phyloP scores from a whole-genome alignment of 139 green algal genomes.

The Picochlorum sp. region DNA sequence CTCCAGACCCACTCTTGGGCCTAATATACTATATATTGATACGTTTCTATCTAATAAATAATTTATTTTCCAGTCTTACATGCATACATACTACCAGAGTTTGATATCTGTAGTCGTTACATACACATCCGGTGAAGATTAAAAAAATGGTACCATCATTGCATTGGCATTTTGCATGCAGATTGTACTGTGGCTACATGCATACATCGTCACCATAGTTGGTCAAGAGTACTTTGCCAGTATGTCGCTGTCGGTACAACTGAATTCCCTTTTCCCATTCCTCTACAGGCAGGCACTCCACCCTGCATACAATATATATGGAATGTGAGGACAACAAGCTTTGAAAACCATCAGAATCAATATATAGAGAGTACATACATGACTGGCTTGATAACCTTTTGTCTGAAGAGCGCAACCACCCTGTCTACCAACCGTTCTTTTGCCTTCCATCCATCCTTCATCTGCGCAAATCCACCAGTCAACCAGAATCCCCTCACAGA shows the following conservation, averaged over 20 bases:
- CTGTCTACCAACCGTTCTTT: slow-evolving; percentile 28
- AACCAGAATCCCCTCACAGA: slow-evolving; percentile 72
- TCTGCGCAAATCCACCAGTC: slow-evolving; percentile 39
- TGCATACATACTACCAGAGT: too few relatives aligned
- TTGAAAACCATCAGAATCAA: background rate
- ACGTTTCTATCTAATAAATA: too few relatives aligned
- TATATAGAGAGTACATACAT: background rate
- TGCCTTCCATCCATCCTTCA: slow-evolving; percentile 28
- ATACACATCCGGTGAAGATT: too few relatives aligned
- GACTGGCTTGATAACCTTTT: slow-evolving; percentile 19
- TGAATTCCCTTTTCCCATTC: slow-evolving; percentile 23
- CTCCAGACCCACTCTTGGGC: too few relatives aligned
- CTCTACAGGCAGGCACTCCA: slow-evolving; percentile 24
- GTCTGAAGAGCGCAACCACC: slow-evolving; percentile 22
- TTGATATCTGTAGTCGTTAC: too few relatives aligned
- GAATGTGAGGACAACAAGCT: too few relatives aligned
- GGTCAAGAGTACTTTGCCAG: slow-evolving; percentile 24
- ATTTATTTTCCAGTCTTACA: too few relatives aligned
- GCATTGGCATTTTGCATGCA: too few relatives aligned
- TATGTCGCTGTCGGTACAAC: slow-evolving; percentile 8
- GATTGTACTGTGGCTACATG: background rate
- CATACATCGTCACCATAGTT: slow-evolving; percentile 21
- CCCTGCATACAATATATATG: background rate
- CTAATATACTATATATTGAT: too few relatives aligned
- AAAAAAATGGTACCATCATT: too few relatives aligned